Evolutionary conservation across 305 asterid species (phyloP).

Genomic region (Solanum hybrid): DNA sequence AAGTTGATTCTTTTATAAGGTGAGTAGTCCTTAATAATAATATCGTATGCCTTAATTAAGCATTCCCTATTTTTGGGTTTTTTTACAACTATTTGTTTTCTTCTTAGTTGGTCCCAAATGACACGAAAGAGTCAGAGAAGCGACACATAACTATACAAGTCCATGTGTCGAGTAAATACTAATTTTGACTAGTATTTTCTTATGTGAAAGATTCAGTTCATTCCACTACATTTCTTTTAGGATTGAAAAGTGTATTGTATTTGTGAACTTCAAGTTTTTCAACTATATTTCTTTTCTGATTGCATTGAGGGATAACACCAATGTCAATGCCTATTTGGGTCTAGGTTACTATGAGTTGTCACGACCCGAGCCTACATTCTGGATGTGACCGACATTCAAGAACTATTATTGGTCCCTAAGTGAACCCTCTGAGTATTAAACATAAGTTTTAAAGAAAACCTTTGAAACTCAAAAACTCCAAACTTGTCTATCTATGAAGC

Average conservation of each 20-base stretch:
- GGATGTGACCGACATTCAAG: neutral
- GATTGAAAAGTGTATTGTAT: neutral
- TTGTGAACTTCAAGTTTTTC: neutral
- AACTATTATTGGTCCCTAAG: neutral
- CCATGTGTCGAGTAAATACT: neutral
- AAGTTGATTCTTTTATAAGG: slow-evolving; percentile 72
- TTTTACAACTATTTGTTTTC: neutral
- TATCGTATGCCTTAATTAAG: neutral
- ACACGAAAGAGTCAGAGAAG: neutral
- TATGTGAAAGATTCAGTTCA: neutral
- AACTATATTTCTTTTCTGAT: no score
- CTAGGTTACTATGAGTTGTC: neutral
- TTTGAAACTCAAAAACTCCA: no score
- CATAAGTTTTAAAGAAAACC: no score
- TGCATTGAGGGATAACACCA: neutral
- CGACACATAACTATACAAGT: neutral
- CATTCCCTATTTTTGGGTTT: no score
- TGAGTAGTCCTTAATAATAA: neutral
- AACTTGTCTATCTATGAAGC: no score
- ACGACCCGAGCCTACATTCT: neutral
- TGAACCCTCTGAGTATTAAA: no score
- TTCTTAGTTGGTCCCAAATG: neutral
- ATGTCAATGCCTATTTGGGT: neutral
- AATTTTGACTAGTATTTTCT: neutral
- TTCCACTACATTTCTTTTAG: neutral